A percentile compares a stretch with the other conserved stretches of the same genome.
Conservation (phyloP, 163 green algal species). For the Coccomyxa subellipsoidea region DNA sequence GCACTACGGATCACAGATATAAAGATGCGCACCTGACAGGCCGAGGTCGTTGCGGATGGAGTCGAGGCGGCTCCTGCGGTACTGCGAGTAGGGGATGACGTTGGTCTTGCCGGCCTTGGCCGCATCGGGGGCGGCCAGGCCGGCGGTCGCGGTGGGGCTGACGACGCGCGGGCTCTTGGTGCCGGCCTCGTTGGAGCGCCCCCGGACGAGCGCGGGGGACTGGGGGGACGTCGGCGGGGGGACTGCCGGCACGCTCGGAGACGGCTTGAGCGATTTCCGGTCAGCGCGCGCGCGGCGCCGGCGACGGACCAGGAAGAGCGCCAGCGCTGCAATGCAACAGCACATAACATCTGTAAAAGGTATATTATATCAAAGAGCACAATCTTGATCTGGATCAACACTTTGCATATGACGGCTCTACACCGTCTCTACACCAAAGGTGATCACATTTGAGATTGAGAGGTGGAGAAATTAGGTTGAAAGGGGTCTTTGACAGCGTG, state of each 20-base stretch:
- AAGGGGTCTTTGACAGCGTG: too few species aligned
- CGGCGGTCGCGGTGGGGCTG: not conserved
- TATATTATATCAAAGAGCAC: too few species aligned
- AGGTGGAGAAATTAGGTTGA: too few species aligned
- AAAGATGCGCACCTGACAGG: not conserved
- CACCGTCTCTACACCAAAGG: not conserved
- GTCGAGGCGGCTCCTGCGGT: conserved; percentile 4
- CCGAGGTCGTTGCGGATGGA: conserved; percentile 10
- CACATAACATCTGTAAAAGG: not conserved
- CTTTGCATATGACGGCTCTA: not conserved
- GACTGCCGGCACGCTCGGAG: not conserved
- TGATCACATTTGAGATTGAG: not conserved
- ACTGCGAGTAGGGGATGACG: conserved; percentile 13
- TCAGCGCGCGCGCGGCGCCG: not conserved
- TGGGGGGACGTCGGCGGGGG: not conserved
- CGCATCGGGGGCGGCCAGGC: not conserved
- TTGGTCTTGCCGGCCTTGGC: not conserved
- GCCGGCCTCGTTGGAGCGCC: not conserved
- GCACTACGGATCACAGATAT: too few species aligned
- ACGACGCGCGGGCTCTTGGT: not conserved
- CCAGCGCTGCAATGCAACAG: not conserved
- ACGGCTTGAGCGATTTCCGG: not conserved
- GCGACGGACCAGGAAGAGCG: not conserved
- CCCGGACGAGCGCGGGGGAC: not conserved
- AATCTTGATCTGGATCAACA: not conserved